Evolutionary conservation across 805 yeast genomes (phyloP), one percentile per base, ranked within the genome.

Genomic region (Yarrowia sp.): DNA sequence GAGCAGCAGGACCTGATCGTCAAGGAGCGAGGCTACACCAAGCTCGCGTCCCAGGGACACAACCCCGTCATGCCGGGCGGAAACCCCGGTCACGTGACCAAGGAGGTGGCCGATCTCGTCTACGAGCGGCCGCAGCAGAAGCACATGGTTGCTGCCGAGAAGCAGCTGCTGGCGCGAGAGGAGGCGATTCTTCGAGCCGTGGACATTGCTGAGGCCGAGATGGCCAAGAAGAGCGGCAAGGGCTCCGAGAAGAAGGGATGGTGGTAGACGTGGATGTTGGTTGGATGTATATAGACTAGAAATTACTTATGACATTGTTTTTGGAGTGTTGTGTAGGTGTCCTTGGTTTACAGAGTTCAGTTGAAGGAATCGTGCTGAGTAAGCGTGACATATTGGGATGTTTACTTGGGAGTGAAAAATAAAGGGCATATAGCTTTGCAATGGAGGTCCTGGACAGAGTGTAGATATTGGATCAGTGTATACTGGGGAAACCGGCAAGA

Each of bases 111-210:
- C 69, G 78, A 68, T 21, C 21, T 35, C 6, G 44, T 32, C 16
- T 75, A 83, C 75, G 87, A 82, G 70, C 79, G 88, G 74, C 94
- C 90, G 5, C 83, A 84, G 61, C 82, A 85, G 66, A 81, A 84
- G 65, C 96, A 89, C 68, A 78, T 84, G 10, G 80, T 87, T 62
- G 89, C 86, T 70, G 96, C 94, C 0, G 88, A 88, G 71, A 77
- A 88, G 64, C 76, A 84, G 24, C 76, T 80, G 64, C 94, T 88
- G 71, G 82, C 84, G 63, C 80, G 83, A 59, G 96, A 89, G 69
- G 94, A 82, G 64, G 76, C 75, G 14, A 68, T 76, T 62, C 70
- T 81, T 64, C 69, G 72, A 44, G 83, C 82, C 0, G 73, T 80
- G 19, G 82, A 79, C 60, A 71, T 78, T 27, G 81, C 82, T 0